Evolutionary conservation across 345 rosid species (phyloP), one percentile per base, ranked within the genome.

Genomic region (Gossypium turneri): DNA sequence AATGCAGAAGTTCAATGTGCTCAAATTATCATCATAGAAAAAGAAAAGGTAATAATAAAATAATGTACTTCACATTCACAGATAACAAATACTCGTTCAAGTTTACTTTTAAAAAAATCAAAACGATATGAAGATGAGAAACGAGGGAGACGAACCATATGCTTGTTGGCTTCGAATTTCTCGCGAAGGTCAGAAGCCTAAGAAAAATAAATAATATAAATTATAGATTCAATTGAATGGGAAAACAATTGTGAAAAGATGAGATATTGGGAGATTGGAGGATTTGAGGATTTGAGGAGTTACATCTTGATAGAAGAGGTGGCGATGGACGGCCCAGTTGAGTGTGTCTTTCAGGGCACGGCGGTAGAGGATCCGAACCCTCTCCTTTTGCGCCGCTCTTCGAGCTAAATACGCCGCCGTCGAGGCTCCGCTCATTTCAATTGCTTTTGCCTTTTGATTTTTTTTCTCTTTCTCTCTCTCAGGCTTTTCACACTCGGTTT

Each of bases 241-340:
- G 55, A 41, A 41, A 41, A 15, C 1, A 9, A 2, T 20, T 24
- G 50, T 43, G 45, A 45, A 50, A 50, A 9, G 51, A 29, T 58
- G 67, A 77, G 65, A 77, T 74, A 47, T 51, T 22, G 59, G 74
- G 56, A 65, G 43, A 73, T 25, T 12, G 0, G 41, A 55, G 19
- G 22, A 17, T 25, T 12, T 4, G 38, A 55, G n/a, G 22, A 16
- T 22, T 58, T 12, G 56, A 56, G 74, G 61, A 51, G 8, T 27
- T 86, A 91, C 99, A 70, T 95, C 98, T 55, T 80, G 76, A 78
- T 93, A 95, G 83, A 95, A 95, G 77, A 93, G 92, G 79, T 91
- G 93, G 81, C 98, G 97, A 84, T 91, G 98, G 58, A 95, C 99
- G 67, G 98, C 96, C 99, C 99, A 95, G 84, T 90, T 91, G 63